Conservation (phyloP, 768 basidiomycete genomes). For the Termitomyces eurrhizus region DNA sequence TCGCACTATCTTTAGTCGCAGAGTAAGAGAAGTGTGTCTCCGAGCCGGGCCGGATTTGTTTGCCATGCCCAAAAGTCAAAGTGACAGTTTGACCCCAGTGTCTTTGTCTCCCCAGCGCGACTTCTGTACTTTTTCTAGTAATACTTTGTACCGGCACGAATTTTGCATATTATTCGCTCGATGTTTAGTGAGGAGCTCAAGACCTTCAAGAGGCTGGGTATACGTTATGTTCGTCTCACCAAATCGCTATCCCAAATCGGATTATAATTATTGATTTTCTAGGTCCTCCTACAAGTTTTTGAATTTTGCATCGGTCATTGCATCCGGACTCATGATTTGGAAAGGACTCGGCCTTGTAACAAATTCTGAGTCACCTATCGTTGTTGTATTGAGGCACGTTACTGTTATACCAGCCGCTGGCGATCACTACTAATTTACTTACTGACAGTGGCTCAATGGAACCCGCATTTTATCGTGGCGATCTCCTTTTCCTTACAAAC, state of each 20-base stretch:
- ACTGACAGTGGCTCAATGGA: conserved; percentile 85
- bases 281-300: conserved; percentile 88
- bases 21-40: not conserved
- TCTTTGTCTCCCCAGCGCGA: not conserved
- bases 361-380: conserved; percentile 94
- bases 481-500: conserved; percentile 93
- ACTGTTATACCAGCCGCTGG: not conserved
- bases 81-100: not conserved
- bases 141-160: not conserved
- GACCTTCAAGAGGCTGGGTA: conserved; percentile 65
- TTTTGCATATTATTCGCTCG: not conserved
- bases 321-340: conserved; percentile 97
- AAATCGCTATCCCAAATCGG: not conserved
- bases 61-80: conserved; percentile 10
- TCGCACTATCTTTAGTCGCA: no score
- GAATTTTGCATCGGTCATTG: conserved; percentile 88
- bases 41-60: conserved; percentile 6
- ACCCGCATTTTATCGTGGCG: conserved; percentile 93
- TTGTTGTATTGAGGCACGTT: conserved; percentile 88
- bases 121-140: not conserved
- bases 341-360: conserved; percentile 87
- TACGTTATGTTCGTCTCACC: conserved; percentile 56
- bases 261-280: not conserved
- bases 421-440: not conserved
- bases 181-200: conserved; percentile 82